A percentile compares a stretch with the other conserved stretches of the same genome.
phyloP scores from a whole-genome alignment of 768 basidiomycete species.

The Tephrocybe rancida region DNA sequence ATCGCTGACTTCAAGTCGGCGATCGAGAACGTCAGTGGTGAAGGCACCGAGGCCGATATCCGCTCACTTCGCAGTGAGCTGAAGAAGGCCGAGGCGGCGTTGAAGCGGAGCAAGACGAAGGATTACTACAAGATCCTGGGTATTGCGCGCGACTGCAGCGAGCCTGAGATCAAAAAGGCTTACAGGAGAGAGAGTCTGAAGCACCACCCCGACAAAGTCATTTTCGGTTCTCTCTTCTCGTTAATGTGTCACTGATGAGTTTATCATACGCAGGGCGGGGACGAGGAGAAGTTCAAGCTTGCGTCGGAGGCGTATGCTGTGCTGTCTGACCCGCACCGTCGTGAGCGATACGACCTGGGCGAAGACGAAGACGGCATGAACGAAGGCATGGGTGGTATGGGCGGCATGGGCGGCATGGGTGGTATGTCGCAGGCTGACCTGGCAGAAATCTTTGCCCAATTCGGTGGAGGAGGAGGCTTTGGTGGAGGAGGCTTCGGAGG shows the following conservation, averaged over 20 bases:
- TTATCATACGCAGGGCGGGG: conserved; percentile 65
- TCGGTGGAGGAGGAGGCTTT: conserved; percentile 47
- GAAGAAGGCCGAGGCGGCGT: conserved; percentile 77
- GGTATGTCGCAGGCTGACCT: conserved; percentile 53
- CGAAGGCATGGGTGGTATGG: conserved; percentile 35
- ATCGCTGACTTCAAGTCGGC: conserved; percentile 81
- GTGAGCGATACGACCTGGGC: conserved; percentile 79
- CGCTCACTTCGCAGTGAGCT: conserved; percentile 65
- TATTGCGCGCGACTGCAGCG: conserved; percentile 59
- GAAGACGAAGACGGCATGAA: conserved; percentile 77
- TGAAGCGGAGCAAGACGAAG: conserved; percentile 89
- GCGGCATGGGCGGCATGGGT: conserved; percentile 41
- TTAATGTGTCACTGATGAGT: conserved; percentile 1
- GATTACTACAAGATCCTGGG: conserved; percentile 87
- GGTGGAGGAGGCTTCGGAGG: conserved; percentile 28
- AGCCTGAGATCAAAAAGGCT: conserved; percentile 85
- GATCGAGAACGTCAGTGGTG: conserved; percentile 68
- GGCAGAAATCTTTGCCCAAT: conserved; percentile 66
- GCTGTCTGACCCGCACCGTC: conserved; percentile 72
- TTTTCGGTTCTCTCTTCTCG: conserved; percentile 3
- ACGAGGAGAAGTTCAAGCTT: conserved; percentile 95
- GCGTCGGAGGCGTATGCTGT: conserved; percentile 82
- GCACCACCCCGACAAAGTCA: conserved; percentile 84
- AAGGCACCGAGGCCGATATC: conserved; percentile 64
- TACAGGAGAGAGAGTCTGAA: conserved; percentile 86